Evolutionary conservation across 768 basidiomycete species (phyloP).

Genomic region (Jaapia argillacea): DNA sequence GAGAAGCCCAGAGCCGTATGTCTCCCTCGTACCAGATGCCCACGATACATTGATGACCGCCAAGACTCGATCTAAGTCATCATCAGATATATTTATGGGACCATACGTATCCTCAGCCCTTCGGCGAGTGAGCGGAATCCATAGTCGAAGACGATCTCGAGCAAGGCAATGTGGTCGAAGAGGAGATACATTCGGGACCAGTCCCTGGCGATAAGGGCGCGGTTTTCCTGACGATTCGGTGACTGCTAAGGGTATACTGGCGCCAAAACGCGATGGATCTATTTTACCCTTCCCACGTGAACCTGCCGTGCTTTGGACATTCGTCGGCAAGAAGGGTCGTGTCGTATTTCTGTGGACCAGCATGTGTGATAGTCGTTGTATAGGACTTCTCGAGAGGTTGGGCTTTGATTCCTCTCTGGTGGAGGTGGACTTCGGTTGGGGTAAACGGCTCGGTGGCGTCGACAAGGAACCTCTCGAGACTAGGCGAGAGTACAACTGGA

Average conservation of each 20-base stretch:
- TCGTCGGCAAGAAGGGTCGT: neutral
- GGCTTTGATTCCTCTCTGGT: neutral
- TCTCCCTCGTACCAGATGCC: slow-evolving; percentile 21
- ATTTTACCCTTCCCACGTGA: no score
- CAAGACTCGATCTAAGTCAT: no score
- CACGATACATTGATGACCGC: no score
- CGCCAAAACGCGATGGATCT: neutral
- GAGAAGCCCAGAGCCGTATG: slow-evolving; percentile 28
- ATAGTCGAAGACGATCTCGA: slow-evolving; percentile 2
- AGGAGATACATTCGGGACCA: no score
- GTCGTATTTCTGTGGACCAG: neutral
- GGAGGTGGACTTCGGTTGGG: neutral
- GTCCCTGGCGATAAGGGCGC: no score
- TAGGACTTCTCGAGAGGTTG: neutral
- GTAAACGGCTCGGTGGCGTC: slow-evolving; percentile 3
- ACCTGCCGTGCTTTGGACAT: no score
- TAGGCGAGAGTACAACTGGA: slow-evolving; percentile 16
- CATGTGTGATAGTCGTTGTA: neutral
- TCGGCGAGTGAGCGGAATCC: slow-evolving; percentile 7
- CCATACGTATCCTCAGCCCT: neutral
- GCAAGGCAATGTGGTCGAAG: slow-evolving; percentile 8
- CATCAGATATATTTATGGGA: no score
- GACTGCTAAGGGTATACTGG: neutral
- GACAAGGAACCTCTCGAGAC: slow-evolving; percentile 6
- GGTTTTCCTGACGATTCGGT: neutral